Base-by-base conservation (phyloP, 192 early-diverging fungal genomes). In the Linnemannia zychae region DNA sequence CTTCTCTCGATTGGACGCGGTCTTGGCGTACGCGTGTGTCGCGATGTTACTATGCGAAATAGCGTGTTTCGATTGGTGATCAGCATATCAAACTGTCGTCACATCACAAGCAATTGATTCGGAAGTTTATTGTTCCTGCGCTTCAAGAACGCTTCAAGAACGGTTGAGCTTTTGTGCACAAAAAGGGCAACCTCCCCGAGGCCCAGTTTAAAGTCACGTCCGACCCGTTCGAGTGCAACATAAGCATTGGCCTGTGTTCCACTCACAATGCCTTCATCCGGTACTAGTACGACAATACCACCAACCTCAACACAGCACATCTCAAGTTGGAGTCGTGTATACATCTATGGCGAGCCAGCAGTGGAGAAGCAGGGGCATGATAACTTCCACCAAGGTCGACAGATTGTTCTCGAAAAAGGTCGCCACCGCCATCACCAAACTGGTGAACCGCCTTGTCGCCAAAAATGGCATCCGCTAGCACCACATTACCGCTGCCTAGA, bases 401-500 rank as follows among this genome's bases (percentile, higher is more conserved):
- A 65, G 31, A 52, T 57, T 9, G 72, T 50, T 57, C 1, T 47
- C 33, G 72, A 73, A n/a, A n/a, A n/a, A 49, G 7, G 72, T 50
- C 49, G n/a, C 7, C 52, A 73, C 4, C 28, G 72, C 72, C 52
- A 47, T 73, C 50, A 31, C 31, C 34, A 73, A 15, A 31, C 72
- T 73, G 24, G 34, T 57, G 48, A 49, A 31, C 24, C 72, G 50
- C 72, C 72, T 73, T 49, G 28, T 31, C 17, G 31, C 47, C 50
- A 73, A 73, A 47, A 52, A 53, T 18, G 24, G 72, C 48, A 73
- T 73, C 28, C 72, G 72, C 31, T 57, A 73, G 52, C 72, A 73
- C 52, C 72, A 73, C 20, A 73, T 73, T 33, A 36, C 12, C 6
- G 34, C 15, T 73, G 72, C 72, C 72, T 53, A 57, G 0, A 73